Conservation (phyloP, 352 stramenopile genomes). For the Phytophthora chlamydospora region DNA sequence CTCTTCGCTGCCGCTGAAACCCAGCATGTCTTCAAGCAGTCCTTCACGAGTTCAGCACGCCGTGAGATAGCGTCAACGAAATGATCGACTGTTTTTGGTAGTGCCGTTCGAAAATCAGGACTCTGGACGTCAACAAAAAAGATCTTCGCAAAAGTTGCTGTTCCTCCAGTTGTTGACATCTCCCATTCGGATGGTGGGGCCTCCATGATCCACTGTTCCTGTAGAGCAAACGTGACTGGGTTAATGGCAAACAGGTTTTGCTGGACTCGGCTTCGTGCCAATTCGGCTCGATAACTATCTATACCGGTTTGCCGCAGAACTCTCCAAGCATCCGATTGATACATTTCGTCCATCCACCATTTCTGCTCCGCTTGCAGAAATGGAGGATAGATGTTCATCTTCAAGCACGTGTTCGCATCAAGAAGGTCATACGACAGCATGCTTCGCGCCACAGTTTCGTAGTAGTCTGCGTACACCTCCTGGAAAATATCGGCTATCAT, state of each 20-base stretch:
- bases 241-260: conserved; percentile 77
- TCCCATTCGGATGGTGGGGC: conserved; percentile 76
- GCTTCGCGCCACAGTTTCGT: conserved; percentile 69
- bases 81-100: conserved; percentile 83
- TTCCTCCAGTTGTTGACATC: conserved; percentile 42
- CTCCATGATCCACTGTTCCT: conserved; percentile 89
- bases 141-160: conserved; percentile 66
- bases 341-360: conserved; percentile 85
- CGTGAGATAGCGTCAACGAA: conserved; percentile 87
- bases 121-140: conserved; percentile 86
- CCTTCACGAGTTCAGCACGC: conserved; percentile 83
- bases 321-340: conserved; percentile 77
- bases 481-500: conserved; percentile 81
- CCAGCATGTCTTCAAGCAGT: conserved; percentile 87
- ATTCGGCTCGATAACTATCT: conserved; percentile 47
- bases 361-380: conserved; percentile 84
- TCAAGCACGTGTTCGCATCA: conserved; percentile 66
- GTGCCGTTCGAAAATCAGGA: conserved; percentile 58
- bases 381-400: conserved; percentile 84
- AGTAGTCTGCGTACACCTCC: conserved; percentile 82
- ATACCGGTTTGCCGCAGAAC: conserved; percentile 85
- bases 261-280: conserved; percentile 48
- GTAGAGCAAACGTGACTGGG: conserved; percentile 83
- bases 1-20: conserved; percentile 69
- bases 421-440: conserved; percentile 92